Evolutionary conservation across 2,329 filamentous ascomycete genomes (phyloP).

Genomic region (Alternaria incomplexa): DNA sequence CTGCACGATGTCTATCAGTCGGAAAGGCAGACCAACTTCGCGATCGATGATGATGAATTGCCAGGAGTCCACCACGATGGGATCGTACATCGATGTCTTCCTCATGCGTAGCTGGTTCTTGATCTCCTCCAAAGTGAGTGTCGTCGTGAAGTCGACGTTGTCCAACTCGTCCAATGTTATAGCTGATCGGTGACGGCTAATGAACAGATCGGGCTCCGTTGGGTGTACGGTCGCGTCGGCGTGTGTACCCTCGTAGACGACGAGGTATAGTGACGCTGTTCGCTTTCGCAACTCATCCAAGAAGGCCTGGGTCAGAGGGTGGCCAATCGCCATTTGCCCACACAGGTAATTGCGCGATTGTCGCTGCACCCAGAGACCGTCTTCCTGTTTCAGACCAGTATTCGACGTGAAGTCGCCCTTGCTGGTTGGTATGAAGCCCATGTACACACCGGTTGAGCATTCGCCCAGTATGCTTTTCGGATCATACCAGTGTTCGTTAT

Average conservation of each 20-base stretch:
- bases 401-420: constrained; percentile 23
- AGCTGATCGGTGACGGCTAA: constrained; percentile 14
- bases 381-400: constrained; percentile 4
- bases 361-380: constrained; percentile 15
- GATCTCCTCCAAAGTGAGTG: constrained; percentile 33
- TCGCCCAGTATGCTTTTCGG: constrained; percentile 22
- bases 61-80: constrained; percentile 39
- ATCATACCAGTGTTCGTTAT: constrained; percentile 37
- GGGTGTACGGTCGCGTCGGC: constrained; percentile 35
- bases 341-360: constrained; percentile 35
- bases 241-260: constrained; percentile 37
- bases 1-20: constrained; percentile 36
- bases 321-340: constrained; percentile 38
- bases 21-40: constrained; percentile 30
- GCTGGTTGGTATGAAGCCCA: constrained; percentile 33
- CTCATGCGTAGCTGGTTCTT: constrained; percentile 31
- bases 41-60: constrained; percentile 42
- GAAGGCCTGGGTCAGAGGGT: constrained; percentile 26
- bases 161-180: no score
- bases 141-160: constrained; percentile 19
- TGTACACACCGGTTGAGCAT: constrained; percentile 30
- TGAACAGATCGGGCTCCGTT: constrained; percentile 30
- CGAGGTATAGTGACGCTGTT: constrained; percentile 24
- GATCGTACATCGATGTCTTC: constrained; percentile 38
- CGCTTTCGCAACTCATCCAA: constrained; percentile 30